phyloP scores from a whole-genome alignment of 345 rosid genomes.

The Carallia pectinifolia region DNA sequence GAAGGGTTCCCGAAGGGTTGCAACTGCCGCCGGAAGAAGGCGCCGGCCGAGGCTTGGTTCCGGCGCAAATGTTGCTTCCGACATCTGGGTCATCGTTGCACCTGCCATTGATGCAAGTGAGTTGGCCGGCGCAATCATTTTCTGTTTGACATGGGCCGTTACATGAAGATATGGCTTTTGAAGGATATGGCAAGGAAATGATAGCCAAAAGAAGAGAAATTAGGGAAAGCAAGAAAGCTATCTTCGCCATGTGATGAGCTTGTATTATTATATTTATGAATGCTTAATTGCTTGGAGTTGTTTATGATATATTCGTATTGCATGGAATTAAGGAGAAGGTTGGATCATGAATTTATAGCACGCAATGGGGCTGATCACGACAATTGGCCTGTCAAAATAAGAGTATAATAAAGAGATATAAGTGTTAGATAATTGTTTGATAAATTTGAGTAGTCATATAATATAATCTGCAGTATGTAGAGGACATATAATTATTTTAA shows the following conservation, averaged over 20 bases:
- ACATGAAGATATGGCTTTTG: conserved; percentile 35
- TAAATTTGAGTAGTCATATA: too few species aligned
- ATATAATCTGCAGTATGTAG: too few species aligned
- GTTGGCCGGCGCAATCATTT: conserved; percentile 38
- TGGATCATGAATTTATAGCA: too few species aligned
- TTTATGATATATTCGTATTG: too few species aligned
- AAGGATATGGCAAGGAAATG: conserved; percentile 1
- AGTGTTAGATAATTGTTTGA: too few species aligned
- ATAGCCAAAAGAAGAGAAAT: background rate
- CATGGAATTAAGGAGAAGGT: too few species aligned
- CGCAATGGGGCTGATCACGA: too few species aligned
- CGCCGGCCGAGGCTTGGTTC: background rate
- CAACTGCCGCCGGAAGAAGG: conserved; percentile 9
- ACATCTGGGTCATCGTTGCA: conserved; percentile 40
- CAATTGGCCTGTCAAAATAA: too few species aligned
- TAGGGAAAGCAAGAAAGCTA: background rate
- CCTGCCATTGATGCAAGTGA: conserved; percentile 36
- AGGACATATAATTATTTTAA: too few species aligned
- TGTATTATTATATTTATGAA: too few species aligned
- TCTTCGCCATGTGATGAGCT: background rate
- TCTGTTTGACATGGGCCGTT: conserved; percentile 32
- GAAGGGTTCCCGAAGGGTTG: conserved; percentile 19
- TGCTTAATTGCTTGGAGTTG: too few species aligned
- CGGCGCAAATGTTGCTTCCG: conserved; percentile 29
- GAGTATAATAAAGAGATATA: too few species aligned